Percentiles rank a stretch among this genome's conserved stretches.
phyloP scores from a whole-genome alignment of 2,329 filamentous ascomycete species.

The Huntiella moniliformis region DNA sequence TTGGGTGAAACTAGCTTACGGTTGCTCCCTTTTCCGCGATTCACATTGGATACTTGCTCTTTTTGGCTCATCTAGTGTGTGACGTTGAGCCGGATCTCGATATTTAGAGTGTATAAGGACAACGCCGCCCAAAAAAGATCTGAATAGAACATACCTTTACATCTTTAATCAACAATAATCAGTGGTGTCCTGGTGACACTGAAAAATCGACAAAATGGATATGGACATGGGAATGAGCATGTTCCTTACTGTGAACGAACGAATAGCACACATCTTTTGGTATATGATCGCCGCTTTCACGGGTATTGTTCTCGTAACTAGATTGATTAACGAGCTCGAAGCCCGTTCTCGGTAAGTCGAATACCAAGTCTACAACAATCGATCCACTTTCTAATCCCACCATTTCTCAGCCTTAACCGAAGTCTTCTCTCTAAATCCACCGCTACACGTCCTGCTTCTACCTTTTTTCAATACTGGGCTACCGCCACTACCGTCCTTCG shows the following conservation, averaged over 20 bases:
- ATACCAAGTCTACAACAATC: neutral
- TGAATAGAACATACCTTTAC: too few relatives aligned
- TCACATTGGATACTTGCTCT: too few relatives aligned
- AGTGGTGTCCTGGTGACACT: too few relatives aligned
- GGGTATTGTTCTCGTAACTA: slow-evolving; percentile 23
- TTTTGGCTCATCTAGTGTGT: too few relatives aligned
- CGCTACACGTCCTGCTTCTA: slow-evolving; percentile 32
- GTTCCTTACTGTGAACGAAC: slow-evolving; percentile 25
- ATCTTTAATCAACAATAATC: too few relatives aligned
- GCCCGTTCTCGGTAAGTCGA: slow-evolving; percentile 22
- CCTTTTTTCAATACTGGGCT: slow-evolving; percentile 33
- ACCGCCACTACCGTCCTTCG: slow-evolving; percentile 38
- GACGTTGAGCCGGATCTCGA: too few relatives aligned
- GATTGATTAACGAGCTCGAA: slow-evolving; percentile 26
- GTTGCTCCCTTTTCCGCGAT: too few relatives aligned
- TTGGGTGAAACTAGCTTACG: too few relatives aligned
- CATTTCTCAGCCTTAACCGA: slow-evolving; percentile 25
- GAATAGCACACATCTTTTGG: slow-evolving; percentile 37
- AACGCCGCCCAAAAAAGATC: too few relatives aligned
- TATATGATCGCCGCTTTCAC: slow-evolving; percentile 35
- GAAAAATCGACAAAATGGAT: neutral
- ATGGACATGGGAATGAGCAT: slow-evolving; percentile 18
- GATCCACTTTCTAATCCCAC: neutral
- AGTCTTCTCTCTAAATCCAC: slow-evolving; percentile 17
- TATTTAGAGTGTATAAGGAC: too few relatives aligned